A percentile compares a stretch with the other conserved stretches of the same genome.
These are phyloP conservation scores for Corymbia calophylla DNA, from an alignment of 441 rosid species.

Conservation along the genomic window DNA sequence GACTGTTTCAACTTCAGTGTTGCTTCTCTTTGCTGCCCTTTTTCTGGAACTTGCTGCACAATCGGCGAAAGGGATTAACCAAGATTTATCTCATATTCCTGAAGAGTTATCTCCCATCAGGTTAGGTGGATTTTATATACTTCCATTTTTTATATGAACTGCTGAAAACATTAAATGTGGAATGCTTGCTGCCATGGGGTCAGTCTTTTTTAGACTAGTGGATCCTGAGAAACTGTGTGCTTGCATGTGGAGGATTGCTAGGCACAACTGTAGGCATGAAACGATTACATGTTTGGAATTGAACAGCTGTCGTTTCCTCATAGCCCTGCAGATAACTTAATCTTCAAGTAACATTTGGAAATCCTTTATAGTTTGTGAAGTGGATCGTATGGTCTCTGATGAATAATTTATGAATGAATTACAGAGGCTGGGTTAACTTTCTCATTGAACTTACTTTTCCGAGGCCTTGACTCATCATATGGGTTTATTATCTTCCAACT, in stretches of 20 bases:
- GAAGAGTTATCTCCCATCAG: conserved; percentile 71
- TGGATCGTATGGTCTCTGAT: not conserved
- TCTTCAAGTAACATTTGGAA: not conserved
- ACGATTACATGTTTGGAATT: not conserved
- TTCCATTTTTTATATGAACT: not conserved
- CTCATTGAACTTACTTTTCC: not conserved
- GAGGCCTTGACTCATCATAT: not conserved
- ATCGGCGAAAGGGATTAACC: conserved; percentile 68
- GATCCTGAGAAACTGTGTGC: not conserved
- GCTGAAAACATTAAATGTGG: not conserved
- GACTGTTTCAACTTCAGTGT: conserved; percentile 36
- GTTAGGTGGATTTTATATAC: conserved; percentile 19
- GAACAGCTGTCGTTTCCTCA: not conserved
- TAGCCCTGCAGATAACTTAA: not conserved
- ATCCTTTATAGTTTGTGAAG: not conserved
- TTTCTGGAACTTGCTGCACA: conserved; percentile 93
- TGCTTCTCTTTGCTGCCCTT: conserved; percentile 78
- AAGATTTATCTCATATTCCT: conserved; percentile 38
- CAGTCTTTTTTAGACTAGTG: not conserved
- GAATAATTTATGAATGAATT: not conserved
- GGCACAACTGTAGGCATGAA: not conserved
- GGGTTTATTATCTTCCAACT: not conserved
- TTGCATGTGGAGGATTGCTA: not conserved
- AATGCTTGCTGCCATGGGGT: not conserved
- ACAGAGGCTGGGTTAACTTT: not conserved